Percentiles rank a stretch among this genome's conserved stretches.
These are phyloP conservation scores for Candolleomyces efflorescens DNA, from an alignment of 768 basidiomycete species.

Conservation along the genomic window DNA sequence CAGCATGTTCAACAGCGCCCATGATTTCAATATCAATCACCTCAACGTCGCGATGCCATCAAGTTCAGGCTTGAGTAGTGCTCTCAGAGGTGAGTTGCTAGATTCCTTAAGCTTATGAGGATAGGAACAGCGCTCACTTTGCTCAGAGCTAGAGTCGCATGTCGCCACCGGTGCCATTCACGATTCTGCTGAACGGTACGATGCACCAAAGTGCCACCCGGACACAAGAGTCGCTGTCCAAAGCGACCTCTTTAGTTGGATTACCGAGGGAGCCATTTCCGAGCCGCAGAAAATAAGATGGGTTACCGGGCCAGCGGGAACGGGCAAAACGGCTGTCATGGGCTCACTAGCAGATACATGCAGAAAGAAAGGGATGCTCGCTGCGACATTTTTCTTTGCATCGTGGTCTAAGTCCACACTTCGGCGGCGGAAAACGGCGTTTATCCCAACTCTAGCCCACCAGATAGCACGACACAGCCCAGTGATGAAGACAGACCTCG, in stretches of 20 bases:
- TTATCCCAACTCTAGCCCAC: conserved; percentile 2
- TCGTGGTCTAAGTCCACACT: neutral
- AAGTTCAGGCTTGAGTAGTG: too few relatives aligned
- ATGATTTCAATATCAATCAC: neutral
- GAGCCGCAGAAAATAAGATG: neutral
- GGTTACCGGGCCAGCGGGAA: conserved; percentile 10
- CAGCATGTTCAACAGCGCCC: neutral
- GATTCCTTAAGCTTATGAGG: neutral
- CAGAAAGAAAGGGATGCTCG: neutral
- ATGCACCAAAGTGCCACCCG: neutral
- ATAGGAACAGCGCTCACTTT: too few relatives aligned
- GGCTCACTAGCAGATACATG: conserved; percentile 4
- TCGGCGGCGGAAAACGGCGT: neutral
- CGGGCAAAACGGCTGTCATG: conserved; percentile 10
- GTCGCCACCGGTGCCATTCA: conserved; percentile 15
- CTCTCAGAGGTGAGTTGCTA: too few relatives aligned
- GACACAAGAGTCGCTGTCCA: conserved; percentile 4
- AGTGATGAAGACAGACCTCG: neutral
- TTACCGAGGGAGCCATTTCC: neutral
- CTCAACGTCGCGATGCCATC: neutral
- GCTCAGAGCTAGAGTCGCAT: conserved; percentile 9
- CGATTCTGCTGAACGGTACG: neutral
- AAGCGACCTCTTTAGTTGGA: conserved; percentile 5
- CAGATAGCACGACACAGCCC: neutral
- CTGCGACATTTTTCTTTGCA: conserved; percentile 11